Base-by-base conservation (phyloP, 768 basidiomycete genomes). In the Agrocybe pediades region DNA sequence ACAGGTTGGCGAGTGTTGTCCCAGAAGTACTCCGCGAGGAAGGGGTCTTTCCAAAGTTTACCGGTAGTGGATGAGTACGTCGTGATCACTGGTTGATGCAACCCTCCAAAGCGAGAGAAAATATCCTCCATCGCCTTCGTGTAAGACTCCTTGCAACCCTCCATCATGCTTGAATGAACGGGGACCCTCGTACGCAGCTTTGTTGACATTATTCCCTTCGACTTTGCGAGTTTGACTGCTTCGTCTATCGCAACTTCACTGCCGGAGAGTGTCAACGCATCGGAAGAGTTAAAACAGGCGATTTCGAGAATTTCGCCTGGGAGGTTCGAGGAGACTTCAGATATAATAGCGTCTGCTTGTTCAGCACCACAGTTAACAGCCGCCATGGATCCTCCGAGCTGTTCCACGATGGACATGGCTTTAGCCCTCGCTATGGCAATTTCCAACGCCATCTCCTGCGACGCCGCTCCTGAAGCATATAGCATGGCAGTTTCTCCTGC, bases 401-500 rank as follows among this genome's bases (percentile, higher is more conserved):
- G 9, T 8, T 46, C 44, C 4, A 46, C 16, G 3, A 2, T 6
- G 16, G 27, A 5, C 6, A 47, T n/a, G 2, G 29, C 27, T 16
- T 20, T 13, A 11, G 26, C 51, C 13, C 75, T 71, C 9, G 68
- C 69, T 43, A 76, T 70, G 1, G 76, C 68, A 5, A 78, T 55
- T 56, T 75, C 72, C n/a, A 78, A 20, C 1, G 72, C 75, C 64
- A 74, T 61, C 1, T 62, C 65, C 42, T 70, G 65, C 1, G 69
- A 58, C 1, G 57, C 65, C 1, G 75, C 72, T 15, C 75, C 74
- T 3, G 71, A 74, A 0, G 75, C 72, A 51, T 75, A 75, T 6
- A 76, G 52, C 15, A 76, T 27, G 0, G 74, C 68, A 0, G 72
- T 73, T 53, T 79, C 77, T 15, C 77, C 77, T 8, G 26, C 4